Conservation (phyloP, 1,284 basidiomycete species). For the Papiliotrema terrestris region DNA sequence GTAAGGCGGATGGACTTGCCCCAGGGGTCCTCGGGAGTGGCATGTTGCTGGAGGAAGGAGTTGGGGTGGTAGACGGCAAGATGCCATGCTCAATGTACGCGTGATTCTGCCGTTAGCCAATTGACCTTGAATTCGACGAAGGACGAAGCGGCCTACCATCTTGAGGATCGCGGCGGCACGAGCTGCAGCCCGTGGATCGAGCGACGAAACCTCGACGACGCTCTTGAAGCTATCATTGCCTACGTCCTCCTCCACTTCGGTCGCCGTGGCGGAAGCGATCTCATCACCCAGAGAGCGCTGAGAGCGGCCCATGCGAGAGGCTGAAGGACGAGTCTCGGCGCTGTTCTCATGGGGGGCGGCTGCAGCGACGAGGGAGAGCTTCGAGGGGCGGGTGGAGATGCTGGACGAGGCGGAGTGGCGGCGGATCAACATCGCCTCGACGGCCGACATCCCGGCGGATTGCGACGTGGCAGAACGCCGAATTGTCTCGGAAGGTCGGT, state of each 20-base stretch:
- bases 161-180: slow-evolving; percentile 85
- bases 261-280: background rate
- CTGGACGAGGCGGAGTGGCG: background rate
- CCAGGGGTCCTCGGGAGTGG: slow-evolving; percentile 30
- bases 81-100: slow-evolving; percentile 69
- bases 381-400: background rate
- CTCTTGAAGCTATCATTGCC: slow-evolving; percentile 33
- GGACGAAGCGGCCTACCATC: slow-evolving; percentile 59
- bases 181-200: slow-evolving; percentile 76
- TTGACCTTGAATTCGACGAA: background rate
- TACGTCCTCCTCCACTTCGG: slow-evolving; percentile 9
- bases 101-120: slow-evolving; percentile 62
- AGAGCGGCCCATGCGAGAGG: background rate
- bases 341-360: too few species aligned
- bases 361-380: background rate
- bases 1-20: background rate
- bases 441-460: background rate
- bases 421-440: slow-evolving; percentile 1
- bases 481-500: too few species aligned
- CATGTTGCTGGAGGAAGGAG: slow-evolving; percentile 14
- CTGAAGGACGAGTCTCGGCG: background rate
- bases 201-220: slow-evolving; percentile 71
- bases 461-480: background rate
- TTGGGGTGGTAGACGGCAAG: slow-evolving; percentile 22
- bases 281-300: background rate